Percentiles rank a stretch among this genome's conserved stretches.
Conservation (phyloP, 495 filamentous ascomycete species). For the Aspergillus panamensis region DNA sequence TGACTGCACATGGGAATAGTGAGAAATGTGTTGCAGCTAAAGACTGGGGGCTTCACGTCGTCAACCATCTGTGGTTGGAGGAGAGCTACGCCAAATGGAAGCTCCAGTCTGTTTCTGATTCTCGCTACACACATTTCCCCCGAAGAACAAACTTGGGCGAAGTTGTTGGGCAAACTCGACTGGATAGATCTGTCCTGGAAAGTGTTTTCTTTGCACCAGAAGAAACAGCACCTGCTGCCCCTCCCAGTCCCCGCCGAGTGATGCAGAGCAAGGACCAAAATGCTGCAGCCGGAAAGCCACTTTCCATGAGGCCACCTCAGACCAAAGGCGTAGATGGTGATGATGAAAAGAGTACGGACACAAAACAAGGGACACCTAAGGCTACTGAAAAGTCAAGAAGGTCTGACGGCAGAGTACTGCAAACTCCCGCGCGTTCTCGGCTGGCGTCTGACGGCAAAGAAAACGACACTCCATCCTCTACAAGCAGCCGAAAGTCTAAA, state of each 20-base stretch:
- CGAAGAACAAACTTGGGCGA: conserved; percentile 86
- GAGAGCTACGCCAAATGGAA: conserved; percentile 91
- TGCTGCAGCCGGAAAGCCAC: conserved; percentile 13
- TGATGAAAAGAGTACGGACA: conserved; percentile 13
- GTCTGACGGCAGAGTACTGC: conserved; percentile 28
- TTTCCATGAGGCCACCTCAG: conserved; percentile 21
- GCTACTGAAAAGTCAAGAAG: conserved; percentile 30
- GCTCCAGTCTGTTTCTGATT: conserved; percentile 60
- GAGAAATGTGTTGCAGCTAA: conserved; percentile 89
- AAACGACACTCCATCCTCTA: conserved; percentile 78
- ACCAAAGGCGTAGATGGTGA: conserved; percentile 21
- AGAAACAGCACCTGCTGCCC: conserved; percentile 21
- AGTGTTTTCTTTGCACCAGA: conserved; percentile 50
- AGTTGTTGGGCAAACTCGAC: conserved; percentile 79
- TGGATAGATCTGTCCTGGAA: conserved; percentile 56
- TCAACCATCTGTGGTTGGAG: conserved; percentile 97
- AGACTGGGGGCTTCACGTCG: conserved; percentile 86
- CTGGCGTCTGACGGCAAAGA: conserved; percentile 63
- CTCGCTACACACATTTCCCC: conserved; percentile 79
- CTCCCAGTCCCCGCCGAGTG: conserved; percentile 23
- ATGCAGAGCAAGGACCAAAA: conserved; percentile 42
- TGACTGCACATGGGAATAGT: conserved; percentile 80
- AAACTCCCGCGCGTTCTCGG: conserved; percentile 47
- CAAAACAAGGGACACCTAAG: conserved; percentile 29
- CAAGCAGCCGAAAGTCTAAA: conserved; percentile 81